These are phyloP conservation scores for Malassezia arunalokei DNA, from an alignment of 1,284 basidiomycete genomes.

Conservation along the genomic window DNA sequence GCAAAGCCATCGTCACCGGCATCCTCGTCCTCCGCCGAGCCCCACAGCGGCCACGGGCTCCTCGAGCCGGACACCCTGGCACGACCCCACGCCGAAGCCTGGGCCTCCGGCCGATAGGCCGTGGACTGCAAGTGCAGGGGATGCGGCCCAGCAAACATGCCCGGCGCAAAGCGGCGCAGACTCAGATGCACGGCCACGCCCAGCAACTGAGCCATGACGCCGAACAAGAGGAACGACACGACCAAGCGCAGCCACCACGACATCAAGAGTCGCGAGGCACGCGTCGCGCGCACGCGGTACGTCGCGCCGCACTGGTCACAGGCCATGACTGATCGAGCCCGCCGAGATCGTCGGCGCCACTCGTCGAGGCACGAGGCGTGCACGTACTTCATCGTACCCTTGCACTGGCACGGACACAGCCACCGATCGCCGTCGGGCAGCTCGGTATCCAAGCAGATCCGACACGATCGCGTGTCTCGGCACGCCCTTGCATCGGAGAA, in stretches of 20 bases:
- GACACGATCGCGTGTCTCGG: not conserved
- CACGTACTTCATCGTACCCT: constrained; percentile 42
- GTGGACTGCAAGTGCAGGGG: constrained; percentile 4
- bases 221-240: constrained; percentile 22
- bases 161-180: constrained; percentile 20
- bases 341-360: constrained; percentile 26
- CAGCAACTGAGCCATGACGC: constrained; percentile 20
- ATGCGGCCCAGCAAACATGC: constrained; percentile 2
- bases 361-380: constrained; percentile 36
- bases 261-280: constrained; percentile 25
- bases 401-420: constrained; percentile 29
- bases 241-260: constrained; percentile 21
- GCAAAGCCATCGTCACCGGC: not conserved
- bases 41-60: not conserved
- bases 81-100: not conserved
- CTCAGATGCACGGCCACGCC: constrained; percentile 19
- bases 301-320: constrained; percentile 40
- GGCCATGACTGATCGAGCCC: constrained; percentile 20
- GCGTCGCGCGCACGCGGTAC: constrained; percentile 28
- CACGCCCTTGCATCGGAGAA: not conserved
- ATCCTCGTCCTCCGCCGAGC: not conserved
- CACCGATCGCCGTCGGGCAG: constrained; percentile 12
- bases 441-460: constrained; percentile 8
- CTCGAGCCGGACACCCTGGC: not conserved
- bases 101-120: not conserved